phyloP scores from a whole-genome alignment of 1,284 basidiomycete species.

The Malassezia furfur region DNA sequence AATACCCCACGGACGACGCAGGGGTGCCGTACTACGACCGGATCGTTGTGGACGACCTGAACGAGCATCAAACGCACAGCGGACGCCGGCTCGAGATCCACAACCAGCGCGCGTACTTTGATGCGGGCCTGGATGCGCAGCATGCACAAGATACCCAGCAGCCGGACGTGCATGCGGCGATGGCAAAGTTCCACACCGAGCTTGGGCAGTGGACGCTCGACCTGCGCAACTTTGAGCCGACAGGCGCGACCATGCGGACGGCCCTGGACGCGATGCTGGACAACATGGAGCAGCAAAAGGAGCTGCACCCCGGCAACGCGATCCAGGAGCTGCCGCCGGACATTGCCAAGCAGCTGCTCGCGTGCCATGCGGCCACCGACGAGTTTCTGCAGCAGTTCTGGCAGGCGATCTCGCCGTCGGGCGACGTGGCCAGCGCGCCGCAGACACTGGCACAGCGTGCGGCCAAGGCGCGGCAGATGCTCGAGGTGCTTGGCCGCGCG shows the following conservation, averaged over 20 bases:
- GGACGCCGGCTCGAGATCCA: slow-evolving; percentile 72
- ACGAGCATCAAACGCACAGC: slow-evolving; percentile 57
- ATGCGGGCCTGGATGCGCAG: slow-evolving; percentile 23
- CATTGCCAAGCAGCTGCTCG: slow-evolving; percentile 69
- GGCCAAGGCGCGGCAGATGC: slow-evolving; percentile 7
- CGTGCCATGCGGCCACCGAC: slow-evolving; percentile 80
- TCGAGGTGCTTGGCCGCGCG: neutral
- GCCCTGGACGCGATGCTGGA: slow-evolving; percentile 17
- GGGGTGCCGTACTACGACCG: slow-evolving; percentile 54
- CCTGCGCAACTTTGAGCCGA: neutral
- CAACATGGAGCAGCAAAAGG: slow-evolving; percentile 16
- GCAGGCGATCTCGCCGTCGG: slow-evolving; percentile 68
- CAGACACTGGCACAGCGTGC: neutral
- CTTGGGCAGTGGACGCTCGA: slow-evolving; percentile 6
- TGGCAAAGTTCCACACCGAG: neutral
- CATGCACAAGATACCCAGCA: neutral
- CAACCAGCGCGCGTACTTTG: slow-evolving; percentile 24
- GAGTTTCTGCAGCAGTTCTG: slow-evolving; percentile 96
- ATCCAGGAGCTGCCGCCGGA: slow-evolving; percentile 58
- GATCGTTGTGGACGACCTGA: slow-evolving; percentile 78
- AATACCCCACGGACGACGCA: slow-evolving; percentile 19
- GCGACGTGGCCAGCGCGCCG: neutral
- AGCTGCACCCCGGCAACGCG: neutral
- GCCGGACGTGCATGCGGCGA: neutral
- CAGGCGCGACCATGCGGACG: neutral